phyloP scores from a whole-genome alignment of 345 rosid genomes.

The Eucalyptus grandis region DNA sequence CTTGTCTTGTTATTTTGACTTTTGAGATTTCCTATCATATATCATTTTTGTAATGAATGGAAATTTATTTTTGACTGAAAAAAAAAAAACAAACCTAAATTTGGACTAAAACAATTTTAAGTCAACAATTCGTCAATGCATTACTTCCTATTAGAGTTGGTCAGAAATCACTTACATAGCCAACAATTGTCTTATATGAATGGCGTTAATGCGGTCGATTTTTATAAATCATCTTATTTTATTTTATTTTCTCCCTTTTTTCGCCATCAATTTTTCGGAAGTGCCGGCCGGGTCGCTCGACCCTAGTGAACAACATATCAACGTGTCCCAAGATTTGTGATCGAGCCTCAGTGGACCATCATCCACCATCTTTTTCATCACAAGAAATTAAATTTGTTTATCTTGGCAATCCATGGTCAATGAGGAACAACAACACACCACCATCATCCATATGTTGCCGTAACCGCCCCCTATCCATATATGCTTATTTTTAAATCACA shows the following conservation, averaged over 20 bases:
- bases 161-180: no score
- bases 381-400: background rate
- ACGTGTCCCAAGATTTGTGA: background rate
- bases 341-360: background rate
- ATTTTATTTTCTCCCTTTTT: no score
- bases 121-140: no score
- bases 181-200: no score
- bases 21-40: no score
- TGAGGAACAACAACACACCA: background rate
- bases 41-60: no score
- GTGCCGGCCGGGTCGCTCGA: background rate
- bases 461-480: background rate
- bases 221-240: no score
- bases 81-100: no score
- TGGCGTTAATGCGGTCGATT: rapidly evolving
- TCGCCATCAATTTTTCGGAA: background rate
- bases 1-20: no score
- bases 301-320: background rate
- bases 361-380: background rate
- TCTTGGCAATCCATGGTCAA: background rate
- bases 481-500: background rate
- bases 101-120: no score
- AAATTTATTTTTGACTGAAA: no score
- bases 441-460: background rate
- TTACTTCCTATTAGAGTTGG: no score